These are phyloP conservation scores for Chaetomium sp. DNA, from an alignment of 2,329 filamentous ascomycete genomes.

Conservation along the genomic window DNA sequence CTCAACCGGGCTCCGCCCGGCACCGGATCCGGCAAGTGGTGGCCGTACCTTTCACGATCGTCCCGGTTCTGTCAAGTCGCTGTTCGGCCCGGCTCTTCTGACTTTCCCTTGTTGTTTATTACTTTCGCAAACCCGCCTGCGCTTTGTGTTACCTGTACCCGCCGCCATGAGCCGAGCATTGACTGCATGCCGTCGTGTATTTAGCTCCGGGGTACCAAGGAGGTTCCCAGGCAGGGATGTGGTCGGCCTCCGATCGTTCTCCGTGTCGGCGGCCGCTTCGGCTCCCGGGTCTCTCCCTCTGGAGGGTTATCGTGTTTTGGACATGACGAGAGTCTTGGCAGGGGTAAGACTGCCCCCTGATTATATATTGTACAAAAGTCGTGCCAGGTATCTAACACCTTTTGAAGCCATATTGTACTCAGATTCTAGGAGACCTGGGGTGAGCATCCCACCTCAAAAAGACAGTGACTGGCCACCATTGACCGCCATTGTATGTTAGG, in stretches of 20 bases:
- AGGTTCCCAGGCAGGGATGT: neutral
- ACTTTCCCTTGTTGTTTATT: too few relatives aligned
- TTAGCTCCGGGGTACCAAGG: neutral
- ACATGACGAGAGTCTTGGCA: conserved; percentile 94
- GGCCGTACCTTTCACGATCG: too few relatives aligned
- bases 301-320: conserved; percentile 79
- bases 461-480: neutral
- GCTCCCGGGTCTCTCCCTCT: conserved; percentile 51
- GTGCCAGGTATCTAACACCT: neutral
- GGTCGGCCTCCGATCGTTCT: conserved; percentile 7
- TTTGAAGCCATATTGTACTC: conserved; percentile 84
- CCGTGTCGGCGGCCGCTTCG: conserved; percentile 11
- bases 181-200: conserved; percentile 2
- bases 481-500: conserved; percentile 41
- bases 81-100: too few relatives aligned
- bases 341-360: conserved; percentile 57
- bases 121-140: too few relatives aligned
- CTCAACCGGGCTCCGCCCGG: too few relatives aligned
- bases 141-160: neutral
- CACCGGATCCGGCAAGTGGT: too few relatives aligned
- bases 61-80: too few relatives aligned
- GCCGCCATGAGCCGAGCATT: conserved; percentile 7
- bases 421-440: conserved; percentile 94
- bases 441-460: conserved; percentile 38
- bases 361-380: neutral